A percentile compares a stretch with the other conserved stretches of the same genome.
phyloP scores from a whole-genome alignment of 2,329 filamentous ascomycete genomes.

The Talaromyces sp. region DNA sequence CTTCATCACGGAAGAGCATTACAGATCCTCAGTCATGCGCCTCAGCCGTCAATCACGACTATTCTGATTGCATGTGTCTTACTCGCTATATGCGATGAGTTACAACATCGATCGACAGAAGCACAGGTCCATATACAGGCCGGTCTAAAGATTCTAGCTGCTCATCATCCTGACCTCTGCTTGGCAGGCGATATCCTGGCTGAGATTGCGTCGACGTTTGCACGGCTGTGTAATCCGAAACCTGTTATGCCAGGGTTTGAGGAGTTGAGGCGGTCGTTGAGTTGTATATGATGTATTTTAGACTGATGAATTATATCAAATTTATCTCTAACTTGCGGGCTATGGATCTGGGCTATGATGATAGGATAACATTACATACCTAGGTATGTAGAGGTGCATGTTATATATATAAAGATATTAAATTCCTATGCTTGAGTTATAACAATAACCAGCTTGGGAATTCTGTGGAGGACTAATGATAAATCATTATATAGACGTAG shows the following conservation, averaged over 20 bases:
- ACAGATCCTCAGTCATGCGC: neutral
- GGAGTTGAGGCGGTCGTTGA: neutral
- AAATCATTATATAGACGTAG: too few species aligned
- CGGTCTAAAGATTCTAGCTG: neutral
- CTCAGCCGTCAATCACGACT: neutral
- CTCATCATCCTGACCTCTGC: neutral
- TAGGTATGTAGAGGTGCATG: too few species aligned
- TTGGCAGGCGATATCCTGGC: neutral
- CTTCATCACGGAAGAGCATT: neutral
- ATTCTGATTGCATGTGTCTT: neutral
- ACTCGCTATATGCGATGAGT: neutral
- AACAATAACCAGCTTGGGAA: too few species aligned
- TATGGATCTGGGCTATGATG: too few species aligned
- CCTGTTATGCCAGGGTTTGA: neutral
- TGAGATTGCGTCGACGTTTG: conserved; percentile 3
- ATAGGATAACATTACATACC: too few species aligned
- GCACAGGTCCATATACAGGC: neutral
- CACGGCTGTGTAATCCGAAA: neutral
- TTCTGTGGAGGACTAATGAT: too few species aligned
- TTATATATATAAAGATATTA: too few species aligned
- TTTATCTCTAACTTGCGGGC: too few species aligned
- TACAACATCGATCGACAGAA: neutral
- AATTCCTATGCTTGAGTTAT: too few species aligned
- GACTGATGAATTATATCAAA: too few species aligned
- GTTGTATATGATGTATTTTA: neutral